Evolutionary conservation across 1,284 basidiomycete species (phyloP), one percentile per base, ranked within the genome.

Genomic region (Pseudomicrostroma phylloplanum): DNA sequence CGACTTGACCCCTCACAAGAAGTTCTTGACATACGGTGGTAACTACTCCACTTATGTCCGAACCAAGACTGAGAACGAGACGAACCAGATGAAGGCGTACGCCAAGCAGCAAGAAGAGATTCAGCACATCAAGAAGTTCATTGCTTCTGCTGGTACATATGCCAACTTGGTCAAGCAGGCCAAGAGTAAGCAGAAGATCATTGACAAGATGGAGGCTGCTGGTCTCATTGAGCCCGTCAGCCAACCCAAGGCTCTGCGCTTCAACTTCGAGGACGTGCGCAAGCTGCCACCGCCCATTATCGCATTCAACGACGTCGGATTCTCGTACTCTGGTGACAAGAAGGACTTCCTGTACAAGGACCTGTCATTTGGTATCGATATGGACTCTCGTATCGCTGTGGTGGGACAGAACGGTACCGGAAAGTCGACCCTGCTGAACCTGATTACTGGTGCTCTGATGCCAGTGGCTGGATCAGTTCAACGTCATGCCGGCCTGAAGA

Each of bases 161-260:
- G 94, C 94, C 78, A 98, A 97, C 82, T 86, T 97, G 73, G 94
- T 97, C 78, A 91, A 89, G 80, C 94, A 98, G 82, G 94, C 94
- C 75, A 97, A 98, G 84, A 96, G 92, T 56, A 98, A 98, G 83
- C 94, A 97, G 81, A 97, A 98, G 82, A 81, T 81, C 59, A 96
- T 98, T 81, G 94, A 98, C 85, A 98, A 98, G 86, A 97, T 98
- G 94, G 94, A 97, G 84, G 94, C 94, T n/a, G 94, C 93, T 13
- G 94, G 94, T 73, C 84, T 97, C 51, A 85, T 97, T 76, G 91
- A 97, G 82, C 91, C 91, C 81, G 83, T 96, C 62, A 89, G 91
- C 77, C 78, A 80, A 7, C 84, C 86, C 57, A 87, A 85, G 74
- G 85, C 86, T 48, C 83, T 97, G 59, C 85, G 87, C 59, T 98